Percentiles rank a stretch among this genome's conserved stretches.
These are phyloP conservation scores for Debaryomyces sp. DNA, from an alignment of 1,139 yeast genomes.

Conservation along the genomic window DNA sequence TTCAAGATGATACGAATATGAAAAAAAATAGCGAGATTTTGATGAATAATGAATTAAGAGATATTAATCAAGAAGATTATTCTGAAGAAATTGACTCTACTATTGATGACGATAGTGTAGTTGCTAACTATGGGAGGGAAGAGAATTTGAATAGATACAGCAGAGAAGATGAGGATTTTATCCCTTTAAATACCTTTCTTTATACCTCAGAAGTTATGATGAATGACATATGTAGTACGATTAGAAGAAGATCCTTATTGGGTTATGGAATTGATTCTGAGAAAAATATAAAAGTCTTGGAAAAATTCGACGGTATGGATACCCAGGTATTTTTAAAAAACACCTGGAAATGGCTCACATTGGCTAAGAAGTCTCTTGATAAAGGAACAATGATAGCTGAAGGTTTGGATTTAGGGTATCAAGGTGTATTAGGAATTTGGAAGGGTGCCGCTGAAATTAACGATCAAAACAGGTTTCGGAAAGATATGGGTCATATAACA, in stretches of 20 bases:
- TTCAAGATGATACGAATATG: slow-evolving; percentile 7
- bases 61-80: slow-evolving; percentile 21
- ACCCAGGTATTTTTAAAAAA: slow-evolving; percentile 64
- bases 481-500: slow-evolving; percentile 32
- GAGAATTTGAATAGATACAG: slow-evolving; percentile 13
- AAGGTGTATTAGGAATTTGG: slow-evolving; percentile 92
- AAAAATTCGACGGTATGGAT: slow-evolving; percentile 53
- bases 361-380: slow-evolving; percentile 67
- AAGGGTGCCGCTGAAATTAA: slow-evolving; percentile 69
- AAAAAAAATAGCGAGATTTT: slow-evolving; percentile 1
- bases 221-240: slow-evolving; percentile 67
- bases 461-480: slow-evolving; percentile 54
- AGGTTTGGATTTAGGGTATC: slow-evolving; percentile 77
- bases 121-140: slow-evolving; percentile 16
- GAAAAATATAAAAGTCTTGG: slow-evolving; percentile 63
- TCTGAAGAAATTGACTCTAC: slow-evolving; percentile 36
- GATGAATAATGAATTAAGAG: slow-evolving; percentile 23
- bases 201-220: slow-evolving; percentile 45
- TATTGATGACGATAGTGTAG: slow-evolving; percentile 32
- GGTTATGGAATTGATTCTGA: slow-evolving; percentile 79
- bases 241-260: slow-evolving; percentile 66
- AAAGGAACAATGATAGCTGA: slow-evolving; percentile 72
- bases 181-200: slow-evolving; percentile 35
- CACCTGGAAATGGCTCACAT: slow-evolving; percentile 89
- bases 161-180: slow-evolving; percentile 28